Base-by-base conservation (phyloP, 345 rosid genomes). In the Eucalyptus cloeziana region DNA sequence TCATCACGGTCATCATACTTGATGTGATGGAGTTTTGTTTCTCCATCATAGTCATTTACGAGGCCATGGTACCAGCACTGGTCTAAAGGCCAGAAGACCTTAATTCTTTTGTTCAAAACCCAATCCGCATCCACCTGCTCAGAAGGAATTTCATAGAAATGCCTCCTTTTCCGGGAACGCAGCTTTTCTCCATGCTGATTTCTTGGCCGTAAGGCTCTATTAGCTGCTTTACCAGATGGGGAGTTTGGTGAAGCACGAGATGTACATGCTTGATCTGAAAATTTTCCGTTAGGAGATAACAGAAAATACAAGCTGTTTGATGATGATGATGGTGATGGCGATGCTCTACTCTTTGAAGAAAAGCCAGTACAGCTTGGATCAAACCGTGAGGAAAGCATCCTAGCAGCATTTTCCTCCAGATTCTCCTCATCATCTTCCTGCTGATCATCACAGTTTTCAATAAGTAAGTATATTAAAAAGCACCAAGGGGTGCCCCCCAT, bases 1-100 rank as follows among this genome's bases (percentile, higher is more conserved):
- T 97, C 99, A 92, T 97, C 99, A 12, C 99, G 98, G 90, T 97
- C 99, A 92, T 97, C 99, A 94, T 97, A 97, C 90, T 95, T 96
- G 79, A 96, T 93, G 92, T 97, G 99, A 92, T 97, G 99, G 92
- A 94, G 96, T 89, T 94, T 96, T 92, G 90, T 95, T 87, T 93
- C 96, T 62, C 91, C 90, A 91, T 97, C 96, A 88, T 96, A 97
- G 87, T 93, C 96, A 91, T 92, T 93, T 67, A 96, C 93, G 86
- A 95, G 96, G 88, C 99, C 99, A 94, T 89, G 91, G 89, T 97
- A 97, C 99, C 99, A 97, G 83, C 91, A 94, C 94, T 95, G 90
- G 90, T 97, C 99, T 95, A 97, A 90, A 90, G 99, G 99, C 99
- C 99, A 97, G 91, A 96, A 95, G 62, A 97, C 95, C 90, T 96